Base-by-base conservation (phyloP, 257 asterid species). In the Verbena officinalis region DNA sequence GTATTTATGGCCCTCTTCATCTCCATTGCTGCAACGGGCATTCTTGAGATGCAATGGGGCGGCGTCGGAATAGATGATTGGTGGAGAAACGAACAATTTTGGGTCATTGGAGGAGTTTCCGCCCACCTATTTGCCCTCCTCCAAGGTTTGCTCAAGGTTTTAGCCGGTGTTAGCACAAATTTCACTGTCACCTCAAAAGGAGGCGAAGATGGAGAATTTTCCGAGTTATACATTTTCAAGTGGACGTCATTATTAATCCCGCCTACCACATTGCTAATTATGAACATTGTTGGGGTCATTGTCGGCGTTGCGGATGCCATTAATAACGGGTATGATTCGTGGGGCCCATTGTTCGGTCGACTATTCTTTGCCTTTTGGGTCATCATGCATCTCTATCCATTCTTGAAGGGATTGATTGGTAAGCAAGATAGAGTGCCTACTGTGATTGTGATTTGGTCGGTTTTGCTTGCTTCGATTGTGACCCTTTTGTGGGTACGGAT, bases 71-170 rank as follows among this genome's bases (percentile, higher is more conserved):
- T 85, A 9, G 87, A 83, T 20, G 93, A 85, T 50, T 85, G 92
- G 92, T 85, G 92, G 92, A 85, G 92, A 72, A 85, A 82, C 46
- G 89, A 85, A 78, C 93, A 85, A 68, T 85, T 85, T 60, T 85
- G 93, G 93, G 93, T 85, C 16, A 83, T 85, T 23, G 93, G 93
- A 61, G 93, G 93, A n/a, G 89, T 78, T 50, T 85, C 89, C 6
- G 45, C 89, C 0, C 89, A 85, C 70, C 78, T 83, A 17, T 85
- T 83, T 49, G 93, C 93, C 39, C 89, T 85, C 50, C 72, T 85
- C 67, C 87, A 85, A 77, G 93, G 93, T n/a, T 56, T 85, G 15
- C 84, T 85, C 69, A 85, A 85, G 75, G 87, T 85, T 49, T 59
- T 85, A 21, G 83, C 87, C 7, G 93, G 93, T 20, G 75, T 85